Base-by-base conservation (phyloP, 2,329 filamentous ascomycete species). In the Xylaria sp. region DNA sequence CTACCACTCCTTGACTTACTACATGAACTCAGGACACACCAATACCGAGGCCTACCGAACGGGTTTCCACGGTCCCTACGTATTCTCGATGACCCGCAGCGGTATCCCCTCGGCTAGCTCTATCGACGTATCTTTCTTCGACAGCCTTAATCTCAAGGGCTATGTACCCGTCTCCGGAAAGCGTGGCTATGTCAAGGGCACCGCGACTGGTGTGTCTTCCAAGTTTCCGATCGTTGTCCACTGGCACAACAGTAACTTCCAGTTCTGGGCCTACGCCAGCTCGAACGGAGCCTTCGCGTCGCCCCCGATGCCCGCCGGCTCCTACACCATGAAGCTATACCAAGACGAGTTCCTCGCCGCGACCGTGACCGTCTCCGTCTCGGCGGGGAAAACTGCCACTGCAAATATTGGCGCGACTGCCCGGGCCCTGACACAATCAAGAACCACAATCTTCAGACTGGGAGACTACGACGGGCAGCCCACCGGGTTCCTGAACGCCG, bases 261-360 rank as follows among this genome's bases (percentile, higher is more conserved):
- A 88, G 64, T 87, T 85, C 75, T 88, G 85, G 85, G 75, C 76
- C 0, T 83, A 83, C 55, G 80, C 83, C 10, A 74, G 76, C 13
- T 77, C 77, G 2, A 68, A 70, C 3, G 81, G 83, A 2, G 74
- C 72, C 5, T 88, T 84, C 70, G 83, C 80, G 0, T 86, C 84
- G 0, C 85, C 85, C 0, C 75, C 79, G 4, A 87, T 88, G 82
- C 85, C 85, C 62, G 81, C 85, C 0, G 85, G 85, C 10, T 83
- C 80, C 0, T 88, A 88, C 73, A 86, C 83, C 0, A 85, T 86
- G 78, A 81, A 82, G 10, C 77, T 87, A 11, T 85, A 87, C 73
- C 83, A 85, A 49, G 79, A 78, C 17, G 84, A 87, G 67, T 81
- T 82, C 63, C 76, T 79, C 27, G 80, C 86, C 4, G 82, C 80